Conservation (phyloP, 1,284 basidiomycete genomes). For the Trichosporon sp. region DNA sequence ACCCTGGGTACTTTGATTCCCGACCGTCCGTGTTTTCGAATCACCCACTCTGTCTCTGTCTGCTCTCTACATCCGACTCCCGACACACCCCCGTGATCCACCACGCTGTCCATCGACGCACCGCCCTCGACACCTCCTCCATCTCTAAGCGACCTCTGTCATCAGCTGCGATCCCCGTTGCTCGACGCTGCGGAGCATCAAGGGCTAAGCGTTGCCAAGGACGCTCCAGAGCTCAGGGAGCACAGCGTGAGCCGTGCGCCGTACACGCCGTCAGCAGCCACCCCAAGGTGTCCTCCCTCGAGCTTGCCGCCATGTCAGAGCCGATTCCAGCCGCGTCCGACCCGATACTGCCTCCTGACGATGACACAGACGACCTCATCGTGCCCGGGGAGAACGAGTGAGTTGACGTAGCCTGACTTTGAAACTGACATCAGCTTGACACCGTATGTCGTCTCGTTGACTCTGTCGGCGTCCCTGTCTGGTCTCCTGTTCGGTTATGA, state of each 20-base stretch:
- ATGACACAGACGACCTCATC: constrained; percentile 10
- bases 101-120: not conserved
- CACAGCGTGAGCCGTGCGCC: not conserved
- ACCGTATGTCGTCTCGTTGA: constrained; percentile 34
- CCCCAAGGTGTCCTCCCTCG: not conserved
- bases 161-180: not conserved
- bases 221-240: not conserved
- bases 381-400: constrained; percentile 31
- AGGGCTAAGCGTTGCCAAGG: not conserved
- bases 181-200: not conserved
- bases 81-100: not conserved
- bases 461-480: constrained; percentile 54
- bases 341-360: not conserved
- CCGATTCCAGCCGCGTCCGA: not conserved
- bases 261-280: no score
- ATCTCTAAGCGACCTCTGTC: not conserved
- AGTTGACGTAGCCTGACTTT: not conserved
- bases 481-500: constrained; percentile 75
- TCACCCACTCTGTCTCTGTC: not conserved
- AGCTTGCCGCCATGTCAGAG: not conserved
- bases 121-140: not conserved
- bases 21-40: not conserved
- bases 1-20: not conserved
- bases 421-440: constrained; percentile 25
- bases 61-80: not conserved